Base-by-base conservation (phyloP, 345 rosid species). In the Rhodomyrtus tomentosa region DNA sequence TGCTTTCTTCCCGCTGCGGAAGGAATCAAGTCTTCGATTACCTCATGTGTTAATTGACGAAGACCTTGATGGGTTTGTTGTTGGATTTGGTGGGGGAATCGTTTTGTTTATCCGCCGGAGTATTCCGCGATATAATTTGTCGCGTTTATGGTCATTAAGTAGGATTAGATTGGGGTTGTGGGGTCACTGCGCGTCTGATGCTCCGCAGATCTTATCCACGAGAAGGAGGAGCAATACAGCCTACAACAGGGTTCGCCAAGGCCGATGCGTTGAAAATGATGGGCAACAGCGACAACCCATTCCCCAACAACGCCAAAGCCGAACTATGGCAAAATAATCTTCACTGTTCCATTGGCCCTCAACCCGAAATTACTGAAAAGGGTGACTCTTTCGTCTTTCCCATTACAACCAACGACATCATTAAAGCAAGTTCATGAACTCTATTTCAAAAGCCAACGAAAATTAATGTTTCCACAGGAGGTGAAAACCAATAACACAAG, bases 181-280 rank as follows among this genome's bases (percentile, higher is more conserved):
- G 76, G 76, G 24, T 20, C 76, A 32, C 76, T 32, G 76, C 76
- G 76, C 2, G 45, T 68, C 45, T 24, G 88, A 86, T 81, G 85
- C 84, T 87, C 81, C 50, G 53, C 50, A 42, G 91, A 92, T 86
- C 92, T 88, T 89, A 90, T 90, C 91, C 88, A 24, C 59, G 79
- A 38, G 36, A 32, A 68, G 4, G 76, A 68, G 45, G 76, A 68
- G 45, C 11, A 32, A 24, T 0, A 32, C 76, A n/a, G n/a, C n/a
- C n/a, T n/a, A n/a, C n/a, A n/a, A n/a, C n/a, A 32, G 76, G 40
- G 42, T 18, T 58, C 18, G 24, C 16, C 76, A 68, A 32, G 76
- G 76, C 76, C 76, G 45, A 68, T 8, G 45, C 8, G 36, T 8
- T 16, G 76, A 68, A 68, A 68, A 18, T 10, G 76, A 68, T 16